Conservation (phyloP, 2,329 filamentous ascomycete species). For the Neonectria neomacrospora region DNA sequence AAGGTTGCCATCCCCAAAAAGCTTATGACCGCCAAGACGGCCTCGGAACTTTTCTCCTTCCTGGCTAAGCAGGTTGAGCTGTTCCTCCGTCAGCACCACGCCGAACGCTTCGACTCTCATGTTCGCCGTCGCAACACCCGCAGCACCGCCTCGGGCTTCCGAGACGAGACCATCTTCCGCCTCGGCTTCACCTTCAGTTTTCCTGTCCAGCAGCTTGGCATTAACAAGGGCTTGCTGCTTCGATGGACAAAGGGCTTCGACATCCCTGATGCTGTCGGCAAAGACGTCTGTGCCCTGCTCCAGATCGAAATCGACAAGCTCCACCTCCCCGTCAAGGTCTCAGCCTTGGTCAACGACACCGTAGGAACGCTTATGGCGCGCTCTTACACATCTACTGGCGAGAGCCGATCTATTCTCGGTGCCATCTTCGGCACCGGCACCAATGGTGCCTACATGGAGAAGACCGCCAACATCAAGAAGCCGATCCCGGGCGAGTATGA, state of each 20-base stretch:
- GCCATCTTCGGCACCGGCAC: conserved; percentile 98
- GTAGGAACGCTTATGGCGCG: conserved; percentile 98
- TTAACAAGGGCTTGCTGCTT: conserved; percentile 94
- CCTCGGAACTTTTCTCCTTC: conserved; percentile 90
- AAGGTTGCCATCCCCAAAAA: conserved; percentile 92
- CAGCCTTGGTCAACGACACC: conserved; percentile 95
- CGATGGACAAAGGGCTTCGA: conserved; percentile 99
- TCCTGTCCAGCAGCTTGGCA: conserved; percentile 91
- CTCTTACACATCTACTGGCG: conserved; percentile 91
- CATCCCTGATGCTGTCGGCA: conserved; percentile 91
- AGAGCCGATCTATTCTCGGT: conserved; percentile 87
- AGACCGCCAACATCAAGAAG: conserved; percentile 86
- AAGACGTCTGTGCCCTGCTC: conserved; percentile 92
- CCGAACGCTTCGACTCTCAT: conserved; percentile 83
- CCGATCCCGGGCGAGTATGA: conserved; percentile 77
- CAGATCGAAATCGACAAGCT: conserved; percentile 91
- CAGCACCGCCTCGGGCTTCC: conserved; percentile 67
- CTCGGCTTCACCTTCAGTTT: conserved; percentile 99
- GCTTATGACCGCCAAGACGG: conserved; percentile 89
- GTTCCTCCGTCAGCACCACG: conserved; percentile 89
- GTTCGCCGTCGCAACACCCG: conserved; percentile 71
- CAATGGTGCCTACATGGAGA: conserved; percentile 97
- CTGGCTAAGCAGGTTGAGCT: conserved; percentile 90
- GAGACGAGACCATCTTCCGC: conserved; percentile 84
- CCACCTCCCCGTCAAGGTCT: conserved; percentile 89